phyloP scores from a whole-genome alignment of 2,329 filamentous ascomycete species.

The Fusarium coffeatum region DNA sequence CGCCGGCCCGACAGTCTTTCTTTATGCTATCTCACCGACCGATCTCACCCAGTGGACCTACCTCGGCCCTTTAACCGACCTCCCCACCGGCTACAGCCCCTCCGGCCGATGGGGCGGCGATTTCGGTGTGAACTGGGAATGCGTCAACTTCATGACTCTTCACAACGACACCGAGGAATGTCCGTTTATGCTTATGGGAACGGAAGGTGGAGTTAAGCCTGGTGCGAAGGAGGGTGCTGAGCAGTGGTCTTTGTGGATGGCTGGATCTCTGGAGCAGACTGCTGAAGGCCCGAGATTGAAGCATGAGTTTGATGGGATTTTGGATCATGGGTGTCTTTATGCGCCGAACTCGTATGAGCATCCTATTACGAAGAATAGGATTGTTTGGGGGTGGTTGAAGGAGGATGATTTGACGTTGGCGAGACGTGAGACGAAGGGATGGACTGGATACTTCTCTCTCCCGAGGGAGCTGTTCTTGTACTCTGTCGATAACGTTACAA shows the following conservation, averaged over 20 bases:
- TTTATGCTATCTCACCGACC: slow-evolving; percentile 56
- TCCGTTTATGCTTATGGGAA: slow-evolving; percentile 59
- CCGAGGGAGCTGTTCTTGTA: slow-evolving; percentile 58
- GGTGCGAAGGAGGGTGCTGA: slow-evolving; percentile 30
- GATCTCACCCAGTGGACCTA: slow-evolving; percentile 59
- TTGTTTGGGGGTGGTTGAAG: slow-evolving; percentile 63
- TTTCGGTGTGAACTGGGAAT: slow-evolving; percentile 64
- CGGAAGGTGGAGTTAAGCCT: slow-evolving; percentile 54
- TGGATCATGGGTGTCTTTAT: slow-evolving; percentile 62
- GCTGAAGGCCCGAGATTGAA: slow-evolving; percentile 40
- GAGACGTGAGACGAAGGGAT: slow-evolving; percentile 58
- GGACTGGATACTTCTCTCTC: slow-evolving; percentile 61
- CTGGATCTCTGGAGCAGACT: slow-evolving; percentile 46
- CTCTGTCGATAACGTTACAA: slow-evolving; percentile 52
- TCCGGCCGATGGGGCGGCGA: slow-evolving; percentile 60
- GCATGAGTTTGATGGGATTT: slow-evolving; percentile 56
- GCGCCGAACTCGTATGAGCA: slow-evolving; percentile 63
- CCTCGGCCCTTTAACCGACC: slow-evolving; percentile 55
- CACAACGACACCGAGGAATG: slow-evolving; percentile 45
- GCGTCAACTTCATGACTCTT: slow-evolving; percentile 59
- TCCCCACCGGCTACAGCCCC: slow-evolving; percentile 53
- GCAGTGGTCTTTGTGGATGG: slow-evolving; percentile 56
- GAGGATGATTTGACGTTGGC: slow-evolving; percentile 61
- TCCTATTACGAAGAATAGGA: slow-evolving; percentile 52
- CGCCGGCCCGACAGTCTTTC: slow-evolving; percentile 58